These are phyloP conservation scores for Penicillium nucicola DNA, from an alignment of 495 filamentous ascomycete species.

Conservation along the genomic window DNA sequence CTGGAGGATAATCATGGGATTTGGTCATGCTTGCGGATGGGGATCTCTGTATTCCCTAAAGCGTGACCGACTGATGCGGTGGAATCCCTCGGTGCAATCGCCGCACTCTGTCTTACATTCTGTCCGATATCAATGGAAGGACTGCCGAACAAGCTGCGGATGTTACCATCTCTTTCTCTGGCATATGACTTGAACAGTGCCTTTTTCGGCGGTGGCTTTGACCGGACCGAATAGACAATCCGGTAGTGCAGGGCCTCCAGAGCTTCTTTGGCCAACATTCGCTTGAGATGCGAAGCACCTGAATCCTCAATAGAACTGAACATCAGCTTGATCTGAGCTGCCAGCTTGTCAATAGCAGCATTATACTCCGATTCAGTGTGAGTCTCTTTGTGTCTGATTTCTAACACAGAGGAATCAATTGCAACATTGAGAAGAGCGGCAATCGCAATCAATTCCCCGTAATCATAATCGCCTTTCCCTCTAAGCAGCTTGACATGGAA, in stretches of 20 bases:
- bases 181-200: constrained; percentile 48
- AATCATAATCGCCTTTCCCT: constrained; percentile 56
- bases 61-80: neutral
- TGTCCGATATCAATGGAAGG: neutral
- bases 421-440: constrained; percentile 68
- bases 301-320: constrained; percentile 70
- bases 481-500: constrained; percentile 44
- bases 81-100: neutral
- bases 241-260: constrained; percentile 70
- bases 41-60: constrained; percentile 5
- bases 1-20: neutral
- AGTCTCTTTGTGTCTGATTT: constrained; percentile 23
- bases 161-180: constrained; percentile 16
- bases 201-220: constrained; percentile 56
- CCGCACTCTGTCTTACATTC: neutral
- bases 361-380: constrained; percentile 59
- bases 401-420: constrained; percentile 59
- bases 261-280: constrained; percentile 69
- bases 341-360: constrained; percentile 62
- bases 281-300: constrained; percentile 66
- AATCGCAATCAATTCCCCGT: constrained; percentile 58
- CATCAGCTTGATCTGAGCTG: constrained; percentile 59
- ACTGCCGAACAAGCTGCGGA: constrained; percentile 9
- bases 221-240: constrained; percentile 66
- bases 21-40: constrained; percentile 12